Percentiles rank a stretch among this genome's conserved stretches.
phyloP scores from a whole-genome alignment of 306 rosid species.

The Lathyrus tuberosus region DNA sequence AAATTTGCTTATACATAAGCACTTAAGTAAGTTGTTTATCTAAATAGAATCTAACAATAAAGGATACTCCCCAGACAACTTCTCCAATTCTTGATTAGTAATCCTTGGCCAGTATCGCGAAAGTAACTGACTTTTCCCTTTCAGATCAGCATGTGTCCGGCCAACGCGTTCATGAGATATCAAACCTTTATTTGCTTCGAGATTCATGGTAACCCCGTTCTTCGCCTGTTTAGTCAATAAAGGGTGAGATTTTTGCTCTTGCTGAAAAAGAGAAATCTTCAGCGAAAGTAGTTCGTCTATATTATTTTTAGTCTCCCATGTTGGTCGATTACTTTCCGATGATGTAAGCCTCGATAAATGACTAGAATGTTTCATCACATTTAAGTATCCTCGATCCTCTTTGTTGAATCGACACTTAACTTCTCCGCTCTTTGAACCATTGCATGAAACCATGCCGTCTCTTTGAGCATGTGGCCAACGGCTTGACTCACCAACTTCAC shows the following conservation, averaged over 20 bases:
- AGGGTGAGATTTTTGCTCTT: slow-evolving; percentile 56
- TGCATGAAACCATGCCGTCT: slow-evolving; percentile 50
- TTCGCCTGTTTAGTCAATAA: slow-evolving; percentile 64
- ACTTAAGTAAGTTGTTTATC: neutral
- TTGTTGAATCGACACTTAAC: slow-evolving; percentile 44
- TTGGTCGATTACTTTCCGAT: slow-evolving; percentile 49
- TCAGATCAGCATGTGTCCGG: slow-evolving; percentile 80
- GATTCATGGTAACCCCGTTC: slow-evolving; percentile 41
- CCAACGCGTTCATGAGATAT: slow-evolving; percentile 58
- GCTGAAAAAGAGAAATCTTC: slow-evolving; percentile 58
- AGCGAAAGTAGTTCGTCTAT: slow-evolving; percentile 50
- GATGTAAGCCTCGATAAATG: slow-evolving; percentile 48
- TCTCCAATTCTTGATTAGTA: slow-evolving; percentile 83
- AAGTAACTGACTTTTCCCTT: slow-evolving; percentile 77
- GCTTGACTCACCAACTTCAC: slow-evolving; percentile 66
- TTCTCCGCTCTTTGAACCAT: slow-evolving; percentile 48
- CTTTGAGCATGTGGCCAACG: slow-evolving; percentile 50
- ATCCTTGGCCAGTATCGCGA: slow-evolving; percentile 97
- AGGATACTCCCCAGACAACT: slow-evolving; percentile 91
- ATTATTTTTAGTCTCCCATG: slow-evolving; percentile 56
- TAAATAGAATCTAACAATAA: slow-evolving; percentile 4
- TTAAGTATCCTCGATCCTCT: slow-evolving; percentile 56
- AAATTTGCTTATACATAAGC: neutral
- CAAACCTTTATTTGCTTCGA: slow-evolving; percentile 54
- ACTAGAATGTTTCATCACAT: slow-evolving; percentile 45